Conservation (phyloP, 108 stramenopile species). For the Bacterosira constricta region DNA sequence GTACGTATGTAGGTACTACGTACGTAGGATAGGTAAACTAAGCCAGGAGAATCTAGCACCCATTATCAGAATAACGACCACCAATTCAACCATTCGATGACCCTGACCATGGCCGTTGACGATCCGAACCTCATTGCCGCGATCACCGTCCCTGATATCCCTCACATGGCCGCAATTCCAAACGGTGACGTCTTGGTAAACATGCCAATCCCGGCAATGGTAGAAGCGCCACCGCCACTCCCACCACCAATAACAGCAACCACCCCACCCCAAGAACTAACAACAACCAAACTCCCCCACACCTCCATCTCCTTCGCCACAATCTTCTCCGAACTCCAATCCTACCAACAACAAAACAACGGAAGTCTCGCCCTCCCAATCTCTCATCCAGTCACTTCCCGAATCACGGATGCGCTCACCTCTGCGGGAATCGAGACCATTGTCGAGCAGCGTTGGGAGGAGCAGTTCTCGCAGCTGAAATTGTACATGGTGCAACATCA, state of each 20-base stretch:
- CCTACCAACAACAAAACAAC: slow-evolving; percentile 10
- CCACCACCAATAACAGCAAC: not conserved
- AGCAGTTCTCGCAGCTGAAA: not conserved
- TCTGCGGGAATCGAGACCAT: not conserved
- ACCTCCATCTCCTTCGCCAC: slow-evolving; percentile 9
- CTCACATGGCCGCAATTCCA: not conserved
- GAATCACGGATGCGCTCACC: slow-evolving; percentile 5
- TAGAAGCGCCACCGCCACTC: not conserved
- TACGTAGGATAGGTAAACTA: too few species aligned
- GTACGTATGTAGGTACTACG: too few species aligned
- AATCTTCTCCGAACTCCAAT: slow-evolving; percentile 19
- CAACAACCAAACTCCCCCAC: too few species aligned
- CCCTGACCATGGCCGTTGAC: too few species aligned
- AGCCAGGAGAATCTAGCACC: too few species aligned
- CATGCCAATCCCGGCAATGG: not conserved
- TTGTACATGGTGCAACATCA: slow-evolving; percentile 1
- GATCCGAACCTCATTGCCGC: not conserved
- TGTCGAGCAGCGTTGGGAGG: not conserved
- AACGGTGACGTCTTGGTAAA: not conserved
- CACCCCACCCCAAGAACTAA: not conserved
- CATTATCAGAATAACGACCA: not conserved
- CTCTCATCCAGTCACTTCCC: slow-evolving; percentile 11
- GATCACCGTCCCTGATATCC: not conserved
- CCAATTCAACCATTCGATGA: too few species aligned
- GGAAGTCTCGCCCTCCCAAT: slow-evolving; percentile 17